Evolutionary conservation across 441 rosid genomes (phyloP).

Genomic region (Biscutella laevigata): DNA sequence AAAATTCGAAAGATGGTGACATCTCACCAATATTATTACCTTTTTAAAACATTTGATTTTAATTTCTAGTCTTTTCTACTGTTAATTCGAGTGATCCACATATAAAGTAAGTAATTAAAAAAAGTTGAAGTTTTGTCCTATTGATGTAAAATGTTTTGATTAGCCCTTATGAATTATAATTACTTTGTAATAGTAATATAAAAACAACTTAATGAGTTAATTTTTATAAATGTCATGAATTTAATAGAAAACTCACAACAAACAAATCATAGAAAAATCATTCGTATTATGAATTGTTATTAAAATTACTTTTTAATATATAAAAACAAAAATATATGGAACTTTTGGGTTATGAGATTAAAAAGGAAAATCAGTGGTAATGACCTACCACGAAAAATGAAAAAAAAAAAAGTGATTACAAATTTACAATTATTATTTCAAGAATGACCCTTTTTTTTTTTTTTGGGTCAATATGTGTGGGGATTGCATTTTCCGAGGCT

Average conservation of each 20-base stretch:
- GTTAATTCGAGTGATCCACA: constrained; percentile 19
- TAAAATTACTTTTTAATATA: no score
- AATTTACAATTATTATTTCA: constrained; percentile 15
- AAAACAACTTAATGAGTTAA: neutral
- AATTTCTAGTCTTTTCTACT: constrained; percentile 18
- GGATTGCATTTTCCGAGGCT: constrained; percentile 19
- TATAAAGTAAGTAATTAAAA: neutral
- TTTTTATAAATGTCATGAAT: neutral
- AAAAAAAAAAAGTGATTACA: constrained; percentile 1
- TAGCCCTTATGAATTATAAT: no score
- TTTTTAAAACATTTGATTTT: constrained; percentile 23
- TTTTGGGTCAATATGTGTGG: no score
- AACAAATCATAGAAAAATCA: constrained; percentile 1
- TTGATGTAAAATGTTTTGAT: no score
- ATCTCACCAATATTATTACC: constrained; percentile 11
- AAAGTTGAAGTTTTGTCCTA: neutral
- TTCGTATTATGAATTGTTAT: no score
- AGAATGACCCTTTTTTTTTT: neutral
- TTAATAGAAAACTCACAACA: neutral
- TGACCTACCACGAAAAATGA: constrained; percentile 9
- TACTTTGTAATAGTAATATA: no score
- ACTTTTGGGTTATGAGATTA: constrained; percentile 20
- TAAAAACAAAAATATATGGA: constrained; percentile 9
- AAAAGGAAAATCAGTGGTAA: constrained; percentile 25
- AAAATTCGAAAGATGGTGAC: constrained; percentile 18